A percentile compares a stretch with the other conserved stretches of the same genome.
Evolutionary conservation across 208 protist genomes (phyloP).

Genomic region (Leishmania aethiopica): DNA sequence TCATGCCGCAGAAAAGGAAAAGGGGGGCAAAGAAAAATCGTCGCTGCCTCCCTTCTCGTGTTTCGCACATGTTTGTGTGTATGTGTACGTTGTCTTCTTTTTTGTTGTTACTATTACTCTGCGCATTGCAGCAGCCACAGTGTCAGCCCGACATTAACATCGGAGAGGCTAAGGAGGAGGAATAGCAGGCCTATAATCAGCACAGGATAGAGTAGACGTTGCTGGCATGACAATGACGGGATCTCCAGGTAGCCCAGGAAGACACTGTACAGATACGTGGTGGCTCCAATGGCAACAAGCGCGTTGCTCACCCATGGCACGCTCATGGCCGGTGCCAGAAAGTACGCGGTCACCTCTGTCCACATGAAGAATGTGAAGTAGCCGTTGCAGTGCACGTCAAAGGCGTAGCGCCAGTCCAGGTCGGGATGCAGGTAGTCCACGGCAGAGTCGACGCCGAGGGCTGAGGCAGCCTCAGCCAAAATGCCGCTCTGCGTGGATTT

Average conservation of each 20-base stretch:
- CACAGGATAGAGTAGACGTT: constrained; percentile 91
- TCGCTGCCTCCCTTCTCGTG: not conserved
- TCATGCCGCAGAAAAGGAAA: not conserved
- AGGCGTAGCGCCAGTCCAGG: constrained; percentile 95
- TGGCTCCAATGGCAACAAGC: constrained; percentile 60
- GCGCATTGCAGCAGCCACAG: constrained; percentile 23
- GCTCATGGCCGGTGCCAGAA: constrained; percentile 72
- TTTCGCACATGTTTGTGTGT: not conserved
- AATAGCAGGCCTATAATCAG: constrained; percentile 57
- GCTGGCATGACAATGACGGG: constrained; percentile 85
- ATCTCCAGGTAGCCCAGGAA: constrained; percentile 94
- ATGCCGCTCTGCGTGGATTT: not conserved
- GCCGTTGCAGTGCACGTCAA: constrained; percentile 98
- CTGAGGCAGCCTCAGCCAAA: not conserved
- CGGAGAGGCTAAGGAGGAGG: constrained; percentile 49
- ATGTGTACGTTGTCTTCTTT: not conserved
- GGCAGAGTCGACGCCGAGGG: constrained; percentile 10
- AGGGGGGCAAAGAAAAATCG: constrained; percentile 1
- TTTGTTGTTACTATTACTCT: not conserved
- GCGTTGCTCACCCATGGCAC: constrained; percentile 39
- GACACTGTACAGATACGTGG: constrained; percentile 90
- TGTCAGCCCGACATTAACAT: constrained; percentile 28
- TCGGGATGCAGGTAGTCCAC: constrained; percentile 32
- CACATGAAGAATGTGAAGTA: constrained; percentile 96
- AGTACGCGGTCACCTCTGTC: constrained; percentile 88